Evolutionary conservation across 1,284 basidiomycete genomes (phyloP).

Genomic region (Melampsora occidentalis): DNA sequence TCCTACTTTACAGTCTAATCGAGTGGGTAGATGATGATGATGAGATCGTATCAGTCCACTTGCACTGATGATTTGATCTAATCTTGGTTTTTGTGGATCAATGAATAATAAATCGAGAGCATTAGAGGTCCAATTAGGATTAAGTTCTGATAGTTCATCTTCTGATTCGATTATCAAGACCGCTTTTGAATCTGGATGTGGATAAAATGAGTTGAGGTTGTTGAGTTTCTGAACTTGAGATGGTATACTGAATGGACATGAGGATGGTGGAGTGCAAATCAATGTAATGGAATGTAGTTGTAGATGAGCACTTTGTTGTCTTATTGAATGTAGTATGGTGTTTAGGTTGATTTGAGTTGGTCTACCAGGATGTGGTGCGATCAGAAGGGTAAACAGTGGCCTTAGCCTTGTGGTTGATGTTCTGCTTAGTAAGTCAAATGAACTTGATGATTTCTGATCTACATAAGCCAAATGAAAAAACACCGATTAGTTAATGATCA

Average conservation of each 20-base stretch:
- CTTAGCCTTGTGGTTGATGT: too few species aligned
- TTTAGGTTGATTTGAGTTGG: neutral
- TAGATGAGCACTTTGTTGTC: neutral
- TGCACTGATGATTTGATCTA: neutral
- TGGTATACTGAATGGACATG: neutral
- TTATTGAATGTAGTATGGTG: neutral
- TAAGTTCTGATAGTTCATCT: neutral
- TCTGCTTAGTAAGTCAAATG: too few species aligned
- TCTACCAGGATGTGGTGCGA: neutral
- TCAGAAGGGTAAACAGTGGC: neutral
- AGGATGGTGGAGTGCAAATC: neutral
- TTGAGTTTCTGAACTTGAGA: neutral
- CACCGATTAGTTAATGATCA: neutral
- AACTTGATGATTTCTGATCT: too few species aligned
- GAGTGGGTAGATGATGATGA: conserved; percentile 3
- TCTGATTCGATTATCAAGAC: neutral
- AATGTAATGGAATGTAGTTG: neutral
- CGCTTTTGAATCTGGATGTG: conserved; percentile 1
- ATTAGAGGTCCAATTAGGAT: neutral
- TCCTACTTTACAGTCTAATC: neutral
- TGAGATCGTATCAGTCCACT: neutral
- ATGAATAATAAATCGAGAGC: neutral
- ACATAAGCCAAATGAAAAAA: neutral
- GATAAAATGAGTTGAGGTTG: conserved; percentile 6
- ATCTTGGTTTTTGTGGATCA: neutral